Percentiles rank a stretch among this genome's conserved stretches.
Conservation (phyloP, 768 basidiomycete species). For the Suillus americanus region DNA sequence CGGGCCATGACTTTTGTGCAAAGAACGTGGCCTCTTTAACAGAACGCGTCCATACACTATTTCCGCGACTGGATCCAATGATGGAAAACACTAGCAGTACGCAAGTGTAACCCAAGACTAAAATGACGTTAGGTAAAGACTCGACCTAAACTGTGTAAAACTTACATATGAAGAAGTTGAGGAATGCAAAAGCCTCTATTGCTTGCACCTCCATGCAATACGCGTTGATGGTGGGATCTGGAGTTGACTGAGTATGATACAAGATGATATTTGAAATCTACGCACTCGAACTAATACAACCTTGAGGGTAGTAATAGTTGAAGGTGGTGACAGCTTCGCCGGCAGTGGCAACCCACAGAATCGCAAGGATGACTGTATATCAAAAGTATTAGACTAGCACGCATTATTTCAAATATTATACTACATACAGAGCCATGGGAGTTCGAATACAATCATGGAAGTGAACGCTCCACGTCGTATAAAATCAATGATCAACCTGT, state of each 20-base stretch:
- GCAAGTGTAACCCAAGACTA: conserved; percentile 34
- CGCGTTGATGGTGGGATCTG: conserved; percentile 12
- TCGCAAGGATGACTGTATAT: conserved; percentile 30
- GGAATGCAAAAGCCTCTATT: conserved; percentile 36
- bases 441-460: conserved; percentile 39
- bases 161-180: conserved; percentile 36
- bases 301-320: conserved; percentile 9
- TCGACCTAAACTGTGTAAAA: not conserved
- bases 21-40: conserved; percentile 31
- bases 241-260: not conserved
- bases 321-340: conserved; percentile 22
- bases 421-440: conserved; percentile 36
- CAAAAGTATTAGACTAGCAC: not conserved
- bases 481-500: conserved; percentile 36
- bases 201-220: conserved; percentile 32
- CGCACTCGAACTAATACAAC: conserved; percentile 12
- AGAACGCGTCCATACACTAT: conserved; percentile 31
- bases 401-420: conserved; percentile 1
- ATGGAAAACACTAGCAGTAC: conserved; percentile 25
- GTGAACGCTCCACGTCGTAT: conserved; percentile 36
- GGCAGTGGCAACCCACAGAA: conserved; percentile 41
- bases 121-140: not conserved
- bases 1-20: conserved; percentile 11
- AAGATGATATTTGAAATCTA: not conserved
- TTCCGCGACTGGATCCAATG: conserved; percentile 28